Base-by-base conservation (phyloP, 805 yeast species). In the Groenewaldozyma salmanticensis region DNA sequence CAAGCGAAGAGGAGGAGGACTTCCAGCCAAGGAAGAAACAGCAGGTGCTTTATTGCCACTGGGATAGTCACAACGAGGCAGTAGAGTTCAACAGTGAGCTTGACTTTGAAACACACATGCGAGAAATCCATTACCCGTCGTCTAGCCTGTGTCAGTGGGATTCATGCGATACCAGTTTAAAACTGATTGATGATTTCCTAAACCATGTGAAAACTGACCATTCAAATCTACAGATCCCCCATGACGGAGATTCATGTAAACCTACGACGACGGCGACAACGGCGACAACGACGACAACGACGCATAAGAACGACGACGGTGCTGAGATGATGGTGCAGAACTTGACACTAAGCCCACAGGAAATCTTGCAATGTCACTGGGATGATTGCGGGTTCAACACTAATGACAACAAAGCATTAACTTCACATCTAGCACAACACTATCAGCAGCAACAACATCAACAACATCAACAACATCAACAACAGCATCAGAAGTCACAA, bases 301-400 rank as follows among this genome's bases (percentile, higher is more conserved):
- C n/a, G n/a, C 7, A n/a, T n/a, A 7, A 6, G 7, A 15, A 6
- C 15, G 16, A 31, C 15, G 20, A 17, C 18, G 2, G 33, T 11
- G 43, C 15, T 9, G 24, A 20, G 18, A 17, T 20, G 15, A 16
- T 13, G 11, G 15, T n/a, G 32, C 11, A 16, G 16, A 32, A 19
- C 27, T 20, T 5, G 21, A 40, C n/a, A 24, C 37, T 38, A 4
- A 40, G 42, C 9, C 48, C 51, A 3, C 33, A 38, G 13, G 46
- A 42, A 18, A 32, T 37, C 6, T 42, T 48, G 11, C 47, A 46
- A 27, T 83, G 94, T 58, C 72, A 75, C 54, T 84, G 94, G 94
- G 76, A 75, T 37, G 66, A 72, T 42, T 84, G 94, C 55, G 57
- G 58, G 7, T 64, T 66, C 35, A 53, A 51, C 21, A 64, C 72